Base-by-base conservation (phyloP, 352 stramenopile species). In the Globisporangium middletonii region DNA sequence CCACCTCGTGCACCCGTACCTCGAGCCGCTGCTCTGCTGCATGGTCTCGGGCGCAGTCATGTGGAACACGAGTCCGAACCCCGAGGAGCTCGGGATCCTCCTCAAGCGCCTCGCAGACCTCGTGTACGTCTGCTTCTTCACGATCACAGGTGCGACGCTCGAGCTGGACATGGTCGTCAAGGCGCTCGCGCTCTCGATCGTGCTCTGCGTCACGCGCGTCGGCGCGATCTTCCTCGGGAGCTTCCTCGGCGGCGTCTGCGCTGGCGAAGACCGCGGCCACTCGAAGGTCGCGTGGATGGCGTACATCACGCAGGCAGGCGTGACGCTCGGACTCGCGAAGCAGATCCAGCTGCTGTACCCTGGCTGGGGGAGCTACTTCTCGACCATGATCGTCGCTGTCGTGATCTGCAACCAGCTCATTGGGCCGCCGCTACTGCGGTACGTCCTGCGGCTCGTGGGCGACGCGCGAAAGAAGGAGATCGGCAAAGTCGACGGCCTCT, bases 71-170 rank as follows among this genome's bases (percentile, higher is more conserved):
- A 80, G 65, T 42, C 50, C 71, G 0, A 81, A 83, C 33, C 72
- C 75, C 2, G 77, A 88, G 44, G 77, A 88, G 26, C 69, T 88
- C 16, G 61, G 62, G 6, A 57, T 83, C 16, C 54, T 88, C 45
- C 51, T 88, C 27, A 79, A 83, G 50, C 65, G 74, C 1, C 58
- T 87, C 11, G 75, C 74, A 4, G 72, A 85, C 51, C 50, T 86
- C 18, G 75, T 89, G 28, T 89, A 87, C 56, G 76, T 89, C n/a
- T 78, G 73, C 51, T 89, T 89, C 52, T 89, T 89, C 60, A 87
- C 79, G 43, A 77, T 89, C 52, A 86, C 79, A 3, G 79, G 79
- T 18, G 79, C 79, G 15, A 81, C 79, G 11, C 56, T 89, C 7
- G 73, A 87, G 53, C 67, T 89, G 2, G 75, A 89, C 38, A 86